Evolutionary conservation across 495 filamentous ascomycete species (phyloP), one percentile per base, ranked within the genome.

Genomic region (Penicillium maclennaniae): DNA sequence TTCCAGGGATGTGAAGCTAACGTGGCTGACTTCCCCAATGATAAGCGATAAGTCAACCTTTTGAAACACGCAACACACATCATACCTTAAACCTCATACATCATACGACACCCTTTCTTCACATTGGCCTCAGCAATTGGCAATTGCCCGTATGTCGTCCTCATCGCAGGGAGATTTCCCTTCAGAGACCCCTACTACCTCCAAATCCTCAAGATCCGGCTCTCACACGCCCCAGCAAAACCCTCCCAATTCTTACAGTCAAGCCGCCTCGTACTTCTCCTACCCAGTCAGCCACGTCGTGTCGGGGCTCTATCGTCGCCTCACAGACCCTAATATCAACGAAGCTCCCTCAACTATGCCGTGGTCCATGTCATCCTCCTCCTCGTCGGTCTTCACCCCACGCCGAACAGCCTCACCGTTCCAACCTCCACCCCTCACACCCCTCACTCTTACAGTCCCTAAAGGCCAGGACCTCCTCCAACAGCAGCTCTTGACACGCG

Each of bases 401-500:
- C 72, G 61, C 71, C 79, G 60, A 48, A 82, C 74, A 54, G 80
- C 75, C 20, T 83, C 80, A 0, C 81, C 81, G 19, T 83, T 83
- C 65, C 79, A 83, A 66, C 81, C 80, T 0, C 81, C 80, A 5
- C 81, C 81, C 1, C 68, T 83, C 41, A 83, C 79, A 15, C 80
- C 81, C 0, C 64, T 84, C 16, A 69, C 68, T n/a, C 74, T 84
- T 19, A 69, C 61, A 47, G 65, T 59, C 51, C 43, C 59, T 21
- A 69, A 56, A 26, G 59, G 67, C 46, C 47, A 66, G 41, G 62
- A 65, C 45, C 58, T 65, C 28, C 67, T 67, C 47, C 66, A 72
- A 38, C 69, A 73, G 39, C 71, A 75, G 39, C 73, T 95, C 43
- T 78, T 97, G 27, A 84, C 80, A 7, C 77, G 76, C 44, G 77